These are phyloP conservation scores for Aspergillus steynii DNA, from an alignment of 495 filamentous ascomycete species.

Conservation along the genomic window DNA sequence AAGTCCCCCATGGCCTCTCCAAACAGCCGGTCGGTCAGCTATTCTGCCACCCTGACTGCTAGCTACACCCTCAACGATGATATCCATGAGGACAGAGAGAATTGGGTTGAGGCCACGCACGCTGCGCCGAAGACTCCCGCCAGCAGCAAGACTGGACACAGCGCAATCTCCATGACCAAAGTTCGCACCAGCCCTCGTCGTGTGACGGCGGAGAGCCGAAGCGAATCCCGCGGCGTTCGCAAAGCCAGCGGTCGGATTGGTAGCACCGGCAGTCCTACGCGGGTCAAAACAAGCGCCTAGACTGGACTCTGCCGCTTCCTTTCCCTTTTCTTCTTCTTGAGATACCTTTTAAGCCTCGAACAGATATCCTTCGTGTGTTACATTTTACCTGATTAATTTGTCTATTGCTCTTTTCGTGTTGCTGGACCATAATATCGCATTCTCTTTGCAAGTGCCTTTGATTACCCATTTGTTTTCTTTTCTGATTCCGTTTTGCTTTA, in stretches of 20 bases:
- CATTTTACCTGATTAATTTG: conserved; percentile 7
- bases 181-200: conserved; percentile 67
- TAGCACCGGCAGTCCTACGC: conserved; percentile 57
- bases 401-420: background rate
- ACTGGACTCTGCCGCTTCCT: conserved; percentile 3
- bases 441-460: conserved; percentile 11
- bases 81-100: conserved; percentile 46
- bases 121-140: conserved; percentile 64
- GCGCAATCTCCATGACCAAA: conserved; percentile 70
- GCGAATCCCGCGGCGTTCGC: conserved; percentile 67
- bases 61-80: conserved; percentile 46
- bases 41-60: conserved; percentile 47
- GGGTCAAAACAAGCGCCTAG: conserved; percentile 24
- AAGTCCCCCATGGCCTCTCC: conserved; percentile 48
- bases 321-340: conserved; percentile 14
- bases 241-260: conserved; percentile 95
- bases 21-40: conserved; percentile 50
- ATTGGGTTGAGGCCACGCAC: conserved; percentile 41
- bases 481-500: conserved; percentile 6
- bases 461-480: conserved; percentile 13
- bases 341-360: conserved; percentile 2
- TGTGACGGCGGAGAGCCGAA: conserved; percentile 50
- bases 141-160: conserved; percentile 61
- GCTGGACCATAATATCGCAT: conserved; percentile 20
- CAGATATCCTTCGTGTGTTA: conserved; percentile 22